Base-by-base conservation (phyloP, 192 early-diverging fungal species). In the Haplosporangium gracile region DNA sequence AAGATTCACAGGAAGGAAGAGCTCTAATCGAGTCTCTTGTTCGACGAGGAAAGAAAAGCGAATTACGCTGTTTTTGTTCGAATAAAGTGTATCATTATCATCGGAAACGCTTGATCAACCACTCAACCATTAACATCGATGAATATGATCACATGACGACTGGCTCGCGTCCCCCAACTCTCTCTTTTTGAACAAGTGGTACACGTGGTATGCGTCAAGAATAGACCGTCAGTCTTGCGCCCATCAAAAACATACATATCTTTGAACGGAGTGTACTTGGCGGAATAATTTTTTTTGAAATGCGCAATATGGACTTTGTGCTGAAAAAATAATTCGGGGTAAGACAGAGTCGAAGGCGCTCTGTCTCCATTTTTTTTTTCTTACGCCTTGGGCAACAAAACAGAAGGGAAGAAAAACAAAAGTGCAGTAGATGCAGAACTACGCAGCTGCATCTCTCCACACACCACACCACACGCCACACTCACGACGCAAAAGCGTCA, bases 1-100 rank as follows among this genome's bases (percentile, higher is more conserved):
- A 78, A 79, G 70, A 76, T 81, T 39, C 80, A 87, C 26, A 63
- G 73, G 18, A 77, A 78, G 20, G 75, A 88, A 51, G 68, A 55
- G 47, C 55, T 84, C 0, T 84, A 68, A 43, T 60, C 4, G 1
- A 8, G 43, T 51, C 43, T 8, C 47, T 38, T 57, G 24, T 5
- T 9, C n/a, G 0, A 1, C 9, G 55, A 10, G 29, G 7, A 26
- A 32, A 22, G 57, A n/a, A n/a, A n/a, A n/a, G n/a, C n/a, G n/a
- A n/a, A 18, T 13, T 53, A 3, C 16, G 2, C 51, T 53, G 16
- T 53, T 26, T 26, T 9, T 29, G 57, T 11, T 32, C 26, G 2
- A 63, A 63, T 29, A 32, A 63, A 63, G n/a, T 16, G 1, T 10
- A 32, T 4, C n/a, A 60, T 10, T 60, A 18, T 57, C 6, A 26